These are phyloP conservation scores for Flaveria ramosissima DNA, from an alignment of 129 eudicot species.

Conservation along the genomic window DNA sequence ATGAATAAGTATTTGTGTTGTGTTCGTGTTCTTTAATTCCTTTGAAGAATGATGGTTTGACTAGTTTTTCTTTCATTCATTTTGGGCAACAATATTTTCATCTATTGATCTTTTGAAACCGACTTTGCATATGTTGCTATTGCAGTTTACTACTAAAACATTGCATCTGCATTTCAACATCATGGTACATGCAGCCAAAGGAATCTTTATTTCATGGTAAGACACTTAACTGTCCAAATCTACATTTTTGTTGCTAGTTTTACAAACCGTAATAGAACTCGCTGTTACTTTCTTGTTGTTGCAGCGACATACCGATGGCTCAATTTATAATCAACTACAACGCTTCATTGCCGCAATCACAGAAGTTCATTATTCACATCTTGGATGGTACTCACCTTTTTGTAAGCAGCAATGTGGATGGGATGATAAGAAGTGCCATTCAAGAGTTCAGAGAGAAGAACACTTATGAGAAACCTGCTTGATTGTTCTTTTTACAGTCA, in stretches of 20 bases:
- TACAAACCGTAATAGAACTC: neutral
- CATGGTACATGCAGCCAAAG: constrained; percentile 87
- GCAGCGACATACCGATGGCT: constrained; percentile 97
- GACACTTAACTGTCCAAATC: neutral
- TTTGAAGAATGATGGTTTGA: constrained; percentile 13
- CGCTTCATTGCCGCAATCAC: constrained; percentile 63
- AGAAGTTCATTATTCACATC: constrained; percentile 76
- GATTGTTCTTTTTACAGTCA: constrained; percentile 18
- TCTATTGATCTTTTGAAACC: neutral
- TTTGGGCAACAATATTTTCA: constrained; percentile 3
- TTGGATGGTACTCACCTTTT: constrained; percentile 77
- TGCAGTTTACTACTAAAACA: constrained; percentile 35
- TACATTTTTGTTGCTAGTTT: neutral
- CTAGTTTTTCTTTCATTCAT: too few species aligned
- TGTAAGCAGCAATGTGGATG: constrained; percentile 69
- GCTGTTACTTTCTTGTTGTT: constrained; percentile 11
- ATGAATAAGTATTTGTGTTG: too few species aligned
- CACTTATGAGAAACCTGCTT: constrained; percentile 92
- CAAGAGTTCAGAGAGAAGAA: constrained; percentile 78
- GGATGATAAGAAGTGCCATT: constrained; percentile 72
- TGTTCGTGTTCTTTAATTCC: too few species aligned
- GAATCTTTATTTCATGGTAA: constrained; percentile 77
- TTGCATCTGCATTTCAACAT: constrained; percentile 23
- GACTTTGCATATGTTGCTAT: constrained; percentile 24
- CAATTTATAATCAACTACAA: constrained; percentile 81